These are phyloP conservation scores for Paraleonurus japonicus DNA, from an alignment of 257 asterid species.

Conservation along the genomic window DNA sequence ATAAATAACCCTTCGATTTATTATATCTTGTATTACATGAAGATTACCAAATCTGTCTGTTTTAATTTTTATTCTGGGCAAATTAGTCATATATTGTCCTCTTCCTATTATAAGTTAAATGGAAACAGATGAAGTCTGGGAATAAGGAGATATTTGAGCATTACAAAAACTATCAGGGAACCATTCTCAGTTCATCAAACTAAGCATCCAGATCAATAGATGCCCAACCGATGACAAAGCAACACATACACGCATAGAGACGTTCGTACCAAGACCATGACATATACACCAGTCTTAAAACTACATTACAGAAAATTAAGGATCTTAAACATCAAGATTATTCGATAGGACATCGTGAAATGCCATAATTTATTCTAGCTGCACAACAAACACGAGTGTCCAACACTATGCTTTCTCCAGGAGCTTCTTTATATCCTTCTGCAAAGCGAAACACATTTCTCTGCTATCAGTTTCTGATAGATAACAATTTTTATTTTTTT, in stretches of 20 bases:
- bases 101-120: no score
- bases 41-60: no score
- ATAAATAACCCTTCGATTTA: no score
- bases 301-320: conserved; percentile 7
- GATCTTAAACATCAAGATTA: conserved; percentile 5
- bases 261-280: neutral
- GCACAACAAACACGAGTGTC: neutral
- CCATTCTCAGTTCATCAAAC: neutral
- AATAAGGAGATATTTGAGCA: no score
- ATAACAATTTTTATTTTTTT: no score
- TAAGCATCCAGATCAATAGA: neutral
- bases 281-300: neutral
- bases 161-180: no score
- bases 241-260: neutral
- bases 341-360: conserved; percentile 6
- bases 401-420: conserved; percentile 43
- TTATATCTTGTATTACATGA: no score
- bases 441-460: conserved; percentile 29
- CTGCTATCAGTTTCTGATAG: neutral
- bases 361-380: conserved; percentile 19
- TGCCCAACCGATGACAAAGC: neutral
- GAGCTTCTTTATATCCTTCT: conserved; percentile 92
- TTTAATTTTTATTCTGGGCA: no score
- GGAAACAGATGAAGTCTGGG: no score
- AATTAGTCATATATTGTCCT: no score